Conservation (phyloP, 257 asterid species). For the Handroanthus guayacan region DNA sequence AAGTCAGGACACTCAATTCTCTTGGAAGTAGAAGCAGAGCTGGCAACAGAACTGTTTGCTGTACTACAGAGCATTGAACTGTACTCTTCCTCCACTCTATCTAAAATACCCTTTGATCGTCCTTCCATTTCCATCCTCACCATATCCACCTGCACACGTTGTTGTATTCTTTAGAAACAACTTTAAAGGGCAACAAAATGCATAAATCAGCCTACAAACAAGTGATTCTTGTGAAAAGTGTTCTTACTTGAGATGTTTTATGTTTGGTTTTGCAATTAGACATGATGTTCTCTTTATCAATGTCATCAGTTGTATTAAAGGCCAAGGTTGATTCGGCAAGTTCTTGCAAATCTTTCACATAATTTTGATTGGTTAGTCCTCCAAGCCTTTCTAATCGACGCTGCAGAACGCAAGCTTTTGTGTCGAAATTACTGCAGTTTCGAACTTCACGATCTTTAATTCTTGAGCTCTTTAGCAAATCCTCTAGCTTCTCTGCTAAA, state of each 20-base stretch:
- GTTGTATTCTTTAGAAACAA: not conserved
- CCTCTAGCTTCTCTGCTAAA: conserved; percentile 60
- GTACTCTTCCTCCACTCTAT: conserved; percentile 60
- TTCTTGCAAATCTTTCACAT: conserved; percentile 40
- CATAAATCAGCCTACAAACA: not conserved
- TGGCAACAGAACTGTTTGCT: conserved; percentile 56
- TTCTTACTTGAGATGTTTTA: conserved; percentile 53
- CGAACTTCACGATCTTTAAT: conserved; percentile 38
- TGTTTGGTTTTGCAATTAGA: conserved; percentile 28
- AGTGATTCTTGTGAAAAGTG: not conserved
- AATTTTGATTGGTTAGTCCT: conserved; percentile 43
- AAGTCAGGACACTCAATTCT: conserved; percentile 49
- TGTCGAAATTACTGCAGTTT: conserved; percentile 66
- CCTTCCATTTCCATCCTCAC: conserved; percentile 60
- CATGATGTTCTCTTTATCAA: conserved; percentile 35
- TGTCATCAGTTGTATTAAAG: conserved; percentile 25
- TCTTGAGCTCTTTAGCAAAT: conserved; percentile 53
- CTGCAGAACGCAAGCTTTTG: conserved; percentile 61
- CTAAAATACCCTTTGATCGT: conserved; percentile 53
- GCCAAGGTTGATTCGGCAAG: conserved; percentile 36
- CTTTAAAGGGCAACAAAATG: too few species aligned
- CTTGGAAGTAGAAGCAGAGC: conserved; percentile 77
- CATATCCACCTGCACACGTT: conserved; percentile 48
- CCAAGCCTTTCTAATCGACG: conserved; percentile 60
- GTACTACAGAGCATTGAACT: conserved; percentile 52